These are phyloP conservation scores for cucumber (Cucumis sativus) DNA, from an alignment of 306 rosid genomes.

Conservation along the genomic window DNA sequence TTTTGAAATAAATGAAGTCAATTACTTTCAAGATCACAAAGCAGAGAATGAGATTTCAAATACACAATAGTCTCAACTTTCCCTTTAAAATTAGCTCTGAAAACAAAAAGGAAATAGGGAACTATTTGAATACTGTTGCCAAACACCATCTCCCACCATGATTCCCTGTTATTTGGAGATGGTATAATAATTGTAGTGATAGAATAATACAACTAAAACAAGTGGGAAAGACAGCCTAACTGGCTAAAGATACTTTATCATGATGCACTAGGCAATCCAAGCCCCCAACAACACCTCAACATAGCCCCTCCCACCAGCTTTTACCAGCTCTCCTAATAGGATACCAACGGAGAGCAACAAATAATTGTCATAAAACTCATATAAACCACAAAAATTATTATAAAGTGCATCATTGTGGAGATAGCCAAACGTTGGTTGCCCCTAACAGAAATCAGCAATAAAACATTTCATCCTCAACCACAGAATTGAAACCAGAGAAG, in stretches of 20 bases:
- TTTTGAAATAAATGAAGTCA: background rate
- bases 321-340: background rate
- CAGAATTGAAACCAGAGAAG: constrained; percentile 15
- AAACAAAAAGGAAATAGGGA: background rate
- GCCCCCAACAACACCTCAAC: background rate
- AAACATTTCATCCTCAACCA: background rate
- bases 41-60: background rate
- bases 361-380: background rate
- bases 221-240: background rate
- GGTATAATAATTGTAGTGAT: background rate
- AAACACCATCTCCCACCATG: background rate
- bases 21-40: background rate
- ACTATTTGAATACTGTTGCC: background rate
- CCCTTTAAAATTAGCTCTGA: background rate
- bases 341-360: constrained; percentile 1
- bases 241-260: background rate
- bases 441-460: background rate
- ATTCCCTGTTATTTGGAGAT: background rate
- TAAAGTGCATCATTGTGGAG: too few relatives aligned
- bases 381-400: background rate
- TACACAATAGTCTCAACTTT: background rate
- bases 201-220: background rate
- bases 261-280: background rate
- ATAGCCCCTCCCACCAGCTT: background rate
- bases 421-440: too few relatives aligned